Conservation (phyloP, 2,329 filamentous ascomycete genomes). For the Bipolaris cookei region DNA sequence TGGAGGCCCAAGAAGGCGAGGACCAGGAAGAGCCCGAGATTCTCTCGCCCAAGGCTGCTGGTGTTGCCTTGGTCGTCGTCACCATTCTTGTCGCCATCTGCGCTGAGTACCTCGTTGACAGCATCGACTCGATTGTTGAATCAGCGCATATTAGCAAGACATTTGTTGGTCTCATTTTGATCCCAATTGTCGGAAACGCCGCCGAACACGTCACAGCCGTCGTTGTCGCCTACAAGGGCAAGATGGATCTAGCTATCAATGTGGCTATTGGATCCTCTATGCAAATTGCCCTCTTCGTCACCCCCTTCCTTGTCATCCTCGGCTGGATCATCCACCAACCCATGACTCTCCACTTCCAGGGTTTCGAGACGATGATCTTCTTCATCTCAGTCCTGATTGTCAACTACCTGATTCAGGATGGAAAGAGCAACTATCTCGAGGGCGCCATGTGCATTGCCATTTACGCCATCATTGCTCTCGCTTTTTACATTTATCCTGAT, state of each 20-base stretch:
- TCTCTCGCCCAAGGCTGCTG: constrained; percentile 54
- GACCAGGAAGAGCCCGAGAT: constrained; percentile 49
- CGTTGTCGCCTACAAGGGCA: constrained; percentile 62
- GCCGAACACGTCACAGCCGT: constrained; percentile 63
- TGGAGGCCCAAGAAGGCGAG: constrained; percentile 41
- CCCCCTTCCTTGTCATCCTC: constrained; percentile 63
- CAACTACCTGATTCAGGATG: constrained; percentile 85
- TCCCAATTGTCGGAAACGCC: constrained; percentile 64
- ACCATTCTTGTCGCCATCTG: constrained; percentile 59
- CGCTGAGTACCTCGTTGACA: constrained; percentile 62
- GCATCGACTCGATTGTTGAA: constrained; percentile 61
- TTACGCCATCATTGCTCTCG: constrained; percentile 66
- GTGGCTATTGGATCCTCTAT: constrained; percentile 62
- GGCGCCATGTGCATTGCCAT: constrained; percentile 66
- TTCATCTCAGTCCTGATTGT: constrained; percentile 86
- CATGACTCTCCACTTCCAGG: constrained; percentile 79
- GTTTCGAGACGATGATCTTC: constrained; percentile 86
- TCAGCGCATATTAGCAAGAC: constrained; percentile 60
- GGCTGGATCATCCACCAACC: constrained; percentile 61
- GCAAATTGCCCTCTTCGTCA: constrained; percentile 65
- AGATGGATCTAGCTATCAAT: constrained; percentile 64
- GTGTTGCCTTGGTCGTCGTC: constrained; percentile 55
- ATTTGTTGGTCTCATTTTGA: constrained; percentile 63
- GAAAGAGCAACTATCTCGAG: constrained; percentile 85
- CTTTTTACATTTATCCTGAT: constrained; percentile 67